Percentiles rank a stretch among this genome's conserved stretches.
These are phyloP conservation scores for Corynespora cassiicola DNA, from an alignment of 2,329 filamentous ascomycete genomes.

Conservation along the genomic window DNA sequence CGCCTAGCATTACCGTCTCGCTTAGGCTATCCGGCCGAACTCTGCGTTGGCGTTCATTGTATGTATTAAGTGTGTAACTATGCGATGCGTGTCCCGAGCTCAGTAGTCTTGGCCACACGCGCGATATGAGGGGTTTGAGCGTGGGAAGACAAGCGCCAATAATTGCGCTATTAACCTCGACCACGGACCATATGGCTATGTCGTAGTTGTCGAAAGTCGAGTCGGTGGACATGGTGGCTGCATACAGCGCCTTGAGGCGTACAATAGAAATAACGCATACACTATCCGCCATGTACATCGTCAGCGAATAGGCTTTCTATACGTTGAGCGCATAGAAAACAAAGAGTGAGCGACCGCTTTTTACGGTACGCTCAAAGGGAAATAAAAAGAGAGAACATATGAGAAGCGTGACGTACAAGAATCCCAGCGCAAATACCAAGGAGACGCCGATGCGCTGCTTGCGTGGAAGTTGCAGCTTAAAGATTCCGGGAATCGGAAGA, in stretches of 20 bases:
- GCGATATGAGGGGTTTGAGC: conserved; percentile 7
- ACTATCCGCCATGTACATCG: too few relatives aligned
- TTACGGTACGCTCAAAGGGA: conserved; percentile 1
- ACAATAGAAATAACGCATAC: conserved; percentile 9
- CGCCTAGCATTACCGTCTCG: too few relatives aligned
- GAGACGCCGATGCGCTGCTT: conserved; percentile 26
- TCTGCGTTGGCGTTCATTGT: neutral
- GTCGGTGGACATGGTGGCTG: conserved; percentile 3
- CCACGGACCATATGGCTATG: conserved; percentile 6
- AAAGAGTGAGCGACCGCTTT: neutral
- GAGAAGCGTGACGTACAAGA: too few relatives aligned
- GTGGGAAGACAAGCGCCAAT: conserved; percentile 7
- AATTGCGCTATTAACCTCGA: conserved; percentile 10
- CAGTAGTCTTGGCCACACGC: conserved; percentile 3
- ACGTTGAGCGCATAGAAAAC: neutral
- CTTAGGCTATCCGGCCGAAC: too few relatives aligned
- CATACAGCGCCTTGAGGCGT: conserved; percentile 1
- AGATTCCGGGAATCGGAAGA: conserved; percentile 47
- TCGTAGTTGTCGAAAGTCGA: conserved; percentile 4
- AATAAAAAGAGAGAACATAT: too few relatives aligned
- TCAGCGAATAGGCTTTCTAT: neutral
- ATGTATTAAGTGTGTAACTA: too few relatives aligned
- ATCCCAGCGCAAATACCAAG: conserved; percentile 31
- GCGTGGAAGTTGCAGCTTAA: conserved; percentile 34
- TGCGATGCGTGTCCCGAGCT: too few relatives aligned